Evolutionary conservation across 805 yeast species (phyloP), one percentile per base, ranked within the genome.

Genomic region (Metschnikowia kofuensis): DNA sequence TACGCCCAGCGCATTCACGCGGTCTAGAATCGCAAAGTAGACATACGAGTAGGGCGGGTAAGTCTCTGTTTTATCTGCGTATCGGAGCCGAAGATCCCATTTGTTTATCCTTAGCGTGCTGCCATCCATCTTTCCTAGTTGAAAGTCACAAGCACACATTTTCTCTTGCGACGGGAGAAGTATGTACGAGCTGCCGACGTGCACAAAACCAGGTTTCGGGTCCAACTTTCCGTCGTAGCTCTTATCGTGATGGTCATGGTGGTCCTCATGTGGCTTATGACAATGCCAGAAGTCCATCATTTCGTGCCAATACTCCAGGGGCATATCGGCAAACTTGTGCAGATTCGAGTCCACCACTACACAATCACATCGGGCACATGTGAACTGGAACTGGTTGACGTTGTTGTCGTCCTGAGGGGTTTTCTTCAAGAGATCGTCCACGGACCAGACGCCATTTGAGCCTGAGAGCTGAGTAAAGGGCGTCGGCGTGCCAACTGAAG

Each of bases 251-350:
- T 58, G 52, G 13, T 36, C 38, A 16, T 46, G 45, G 38, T 59
- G 60, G n/a, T 52, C 56, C 27, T 50, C 51, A 38, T 67, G 64
- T 0, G 95, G 95, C 58, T 85, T 86, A 61, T 92, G 97, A 62
- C 99, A 92, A 64, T 92, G 97, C 99, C 99, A 92, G 55, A 86
- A 87, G 49, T 92, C 98, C 96, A 92, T 86, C 78, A 94, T 70
- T 63, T 92, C 99, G 12, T 85, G 82, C 99, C 99, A 92, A 42
- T 81, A 72, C 60, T 90, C 97, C 1, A 96, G 86, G 0, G 99
- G 99, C 83, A 92, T 79, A 35, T 87, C 87, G 45, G 67, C 60
- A 40, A 82, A 67, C 12, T 61, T 65, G 4, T 73, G 61, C 0
- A 62, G 42, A 0, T 38, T n/a, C 0, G 78, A 70, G 44, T 66